These are phyloP conservation scores for Xylaria sp. DNA, from an alignment of 2,329 filamentous ascomycete species.

Conservation along the genomic window DNA sequence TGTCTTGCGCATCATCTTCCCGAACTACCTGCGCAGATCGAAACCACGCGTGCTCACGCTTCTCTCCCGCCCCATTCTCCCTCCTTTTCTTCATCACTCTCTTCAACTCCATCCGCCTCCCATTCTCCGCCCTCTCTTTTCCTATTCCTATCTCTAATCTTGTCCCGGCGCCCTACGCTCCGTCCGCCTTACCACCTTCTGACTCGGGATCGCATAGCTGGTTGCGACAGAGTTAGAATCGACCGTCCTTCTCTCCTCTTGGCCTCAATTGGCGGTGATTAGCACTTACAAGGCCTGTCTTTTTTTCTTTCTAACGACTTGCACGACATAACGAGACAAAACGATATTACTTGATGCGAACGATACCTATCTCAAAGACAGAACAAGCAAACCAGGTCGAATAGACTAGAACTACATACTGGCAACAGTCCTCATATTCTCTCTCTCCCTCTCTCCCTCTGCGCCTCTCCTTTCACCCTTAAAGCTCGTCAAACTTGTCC, in stretches of 20 bases:
- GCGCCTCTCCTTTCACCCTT: neutral
- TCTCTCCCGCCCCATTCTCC: neutral
- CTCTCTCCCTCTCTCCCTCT: neutral
- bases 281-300: neutral
- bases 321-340: conserved; percentile 39
- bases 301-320: conserved; percentile 34
- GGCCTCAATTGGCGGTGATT: neutral
- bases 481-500: neutral
- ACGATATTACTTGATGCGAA: conserved; percentile 34
- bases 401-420: conserved; percentile 37
- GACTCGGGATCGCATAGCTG: neutral
- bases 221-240: conserved; percentile 24
- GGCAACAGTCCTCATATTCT: conserved; percentile 32
- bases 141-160: conserved; percentile 4
- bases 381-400: conserved; percentile 25
- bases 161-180: neutral
- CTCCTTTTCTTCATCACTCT: neutral
- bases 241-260: conserved; percentile 2
- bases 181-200: conserved; percentile 2
- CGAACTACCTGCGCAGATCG: conserved; percentile 22
- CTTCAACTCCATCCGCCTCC: neutral
- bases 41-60: conserved; percentile 16
- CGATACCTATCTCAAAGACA: conserved; percentile 18
- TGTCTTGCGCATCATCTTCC: conserved; percentile 29
- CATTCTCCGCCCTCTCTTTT: neutral